A percentile compares a stretch with the other conserved stretches of the same genome.
Conservation (phyloP, 176 grass and related monocot species). For the Oryza meridionalis region DNA sequence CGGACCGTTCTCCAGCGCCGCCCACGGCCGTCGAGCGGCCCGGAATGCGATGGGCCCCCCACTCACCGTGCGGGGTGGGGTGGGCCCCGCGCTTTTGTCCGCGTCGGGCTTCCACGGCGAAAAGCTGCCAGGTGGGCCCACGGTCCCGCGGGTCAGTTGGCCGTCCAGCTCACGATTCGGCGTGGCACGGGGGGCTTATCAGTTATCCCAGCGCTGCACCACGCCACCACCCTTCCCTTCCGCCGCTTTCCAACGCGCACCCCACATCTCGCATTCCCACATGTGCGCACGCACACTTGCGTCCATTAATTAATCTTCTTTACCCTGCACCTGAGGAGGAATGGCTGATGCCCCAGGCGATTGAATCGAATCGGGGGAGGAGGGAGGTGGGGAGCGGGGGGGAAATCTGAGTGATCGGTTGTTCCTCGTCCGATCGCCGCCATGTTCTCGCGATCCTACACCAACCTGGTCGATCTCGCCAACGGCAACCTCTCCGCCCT, state of each 20-base stretch:
- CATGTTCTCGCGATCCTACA: constrained; percentile 77
- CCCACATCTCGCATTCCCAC: constrained; percentile 20
- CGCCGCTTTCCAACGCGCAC: constrained; percentile 10
- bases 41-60: too few species aligned
- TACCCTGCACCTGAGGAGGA: too few species aligned
- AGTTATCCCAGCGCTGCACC: not conserved
- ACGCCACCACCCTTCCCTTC: too few species aligned
- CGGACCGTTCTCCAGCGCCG: not conserved
- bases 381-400: too few species aligned
- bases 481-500: constrained; percentile 64
- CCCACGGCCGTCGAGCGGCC: not conserved
- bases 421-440: constrained; percentile 6
- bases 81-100: constrained; percentile 6
- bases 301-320: not conserved
- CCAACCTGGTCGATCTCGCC: constrained; percentile 68
- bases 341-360: not conserved
- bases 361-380: not conserved
- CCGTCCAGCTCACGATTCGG: not conserved
- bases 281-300: constrained; percentile 1
- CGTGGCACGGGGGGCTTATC: not conserved
- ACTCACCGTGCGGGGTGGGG: too few species aligned
- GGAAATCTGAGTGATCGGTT: not conserved
- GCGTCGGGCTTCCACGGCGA: constrained; percentile 14
- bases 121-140: not conserved
- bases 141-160: constrained; percentile 3